Base-by-base conservation (phyloP, 306 rosid species). In the Lablab purpureus region DNA sequence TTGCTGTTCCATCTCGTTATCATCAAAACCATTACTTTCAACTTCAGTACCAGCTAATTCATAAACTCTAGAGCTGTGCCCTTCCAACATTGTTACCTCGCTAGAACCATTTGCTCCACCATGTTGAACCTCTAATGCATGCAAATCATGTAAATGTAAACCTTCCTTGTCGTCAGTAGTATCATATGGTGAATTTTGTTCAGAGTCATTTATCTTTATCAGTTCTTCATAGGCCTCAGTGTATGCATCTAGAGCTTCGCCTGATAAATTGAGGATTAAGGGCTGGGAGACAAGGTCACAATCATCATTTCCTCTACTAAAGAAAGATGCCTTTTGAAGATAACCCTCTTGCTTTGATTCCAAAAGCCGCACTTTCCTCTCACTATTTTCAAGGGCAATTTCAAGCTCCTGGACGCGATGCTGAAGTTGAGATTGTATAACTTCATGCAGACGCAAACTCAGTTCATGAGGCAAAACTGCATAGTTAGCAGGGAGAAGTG, bases 211-310 rank as follows among this genome's bases (percentile, higher is more conserved):
- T 28, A 76, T 72, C 76, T 73, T 87, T 67, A 84, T 75, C 80
- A 92, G 27, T 77, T 92, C 98, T 71, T 86, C 90, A 17, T 79
- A 88, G 32, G 94, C 97, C 71, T 94, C 97, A 21, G 92, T 87
- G 89, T 92, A 92, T 11, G 97, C 97, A 73, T 88, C 89, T 23
- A 92, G 88, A 80, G 98, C 94, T 84, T 94, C 96, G 75, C 91
- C 97, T 37, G 94, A 82, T 78, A 94, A 87, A 81, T 92, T 85
- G 85, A 92, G 81, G 81, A 90, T 83, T 17, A 89, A 76, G 66
- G 94, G 97, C 75, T 85, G 87, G 10, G 80, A 49, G 27, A 45
- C 14, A 73, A 68, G 47, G 51, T 82, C 78, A 59, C 85, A 68
- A 40, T 81, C 88, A 13, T 83, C 84, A 52, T 62, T 79, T 81